A percentile compares a stretch with the other conserved stretches of the same genome.
Evolutionary conservation across 2,329 filamentous ascomycete species (phyloP).

Genomic region (Colletotrichum australisinense): DNA sequence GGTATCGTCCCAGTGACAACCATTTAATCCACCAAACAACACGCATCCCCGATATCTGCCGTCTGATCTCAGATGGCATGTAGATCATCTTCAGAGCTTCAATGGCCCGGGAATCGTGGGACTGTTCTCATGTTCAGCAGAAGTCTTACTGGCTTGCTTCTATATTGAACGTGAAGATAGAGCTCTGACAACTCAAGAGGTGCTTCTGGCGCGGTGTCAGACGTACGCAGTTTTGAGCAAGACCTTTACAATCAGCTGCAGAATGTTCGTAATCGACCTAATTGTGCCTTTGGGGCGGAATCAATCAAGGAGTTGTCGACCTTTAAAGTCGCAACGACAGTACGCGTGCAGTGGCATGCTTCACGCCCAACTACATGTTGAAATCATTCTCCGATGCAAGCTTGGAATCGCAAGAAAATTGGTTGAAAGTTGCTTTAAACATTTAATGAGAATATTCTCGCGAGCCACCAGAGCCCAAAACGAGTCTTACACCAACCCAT

Average conservation of each 20-base stretch:
- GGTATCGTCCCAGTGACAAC: neutral
- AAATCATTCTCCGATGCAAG: neutral
- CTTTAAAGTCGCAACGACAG: neutral
- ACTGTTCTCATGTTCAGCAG: fast-evolving
- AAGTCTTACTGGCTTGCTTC: neutral
- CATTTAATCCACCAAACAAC: neutral
- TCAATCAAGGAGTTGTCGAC: neutral
- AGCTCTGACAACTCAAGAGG: too few species aligned
- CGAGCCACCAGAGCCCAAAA: neutral
- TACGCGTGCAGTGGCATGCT: too few species aligned
- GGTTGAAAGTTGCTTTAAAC: neutral
- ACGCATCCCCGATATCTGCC: neutral
- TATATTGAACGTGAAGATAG: too few species aligned
- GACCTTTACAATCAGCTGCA: too few species aligned
- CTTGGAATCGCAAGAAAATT: neutral
- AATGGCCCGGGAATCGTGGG: neutral
- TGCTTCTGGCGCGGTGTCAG: too few species aligned
- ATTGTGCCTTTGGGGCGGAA: too few species aligned
- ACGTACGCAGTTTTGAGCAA: too few species aligned
- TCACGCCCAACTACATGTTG: neutral
- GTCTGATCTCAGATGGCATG: neutral
- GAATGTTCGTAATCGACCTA: too few species aligned
- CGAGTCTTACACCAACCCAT: neutral
- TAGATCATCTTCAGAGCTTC: neutral
- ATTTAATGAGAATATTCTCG: neutral